Evolutionary conservation across 176 grass and related monocot species (phyloP), one percentile per base, ranked within the genome.

Genomic region (Coix lacrymajobi): DNA sequence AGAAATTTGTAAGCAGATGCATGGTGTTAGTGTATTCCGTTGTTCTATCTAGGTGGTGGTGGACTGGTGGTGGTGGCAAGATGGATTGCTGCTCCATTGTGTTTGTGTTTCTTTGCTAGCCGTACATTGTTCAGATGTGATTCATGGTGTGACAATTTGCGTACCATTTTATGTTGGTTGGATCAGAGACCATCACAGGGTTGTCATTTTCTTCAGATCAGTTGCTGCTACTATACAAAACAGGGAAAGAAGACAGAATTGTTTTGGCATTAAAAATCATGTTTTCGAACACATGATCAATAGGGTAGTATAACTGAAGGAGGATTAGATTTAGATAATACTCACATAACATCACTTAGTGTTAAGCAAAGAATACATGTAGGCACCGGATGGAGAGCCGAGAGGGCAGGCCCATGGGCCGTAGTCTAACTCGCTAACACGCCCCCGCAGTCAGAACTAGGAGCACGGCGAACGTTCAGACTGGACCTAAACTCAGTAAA

Each of bases 71-170:
- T 14, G 16, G 46, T 0, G 76, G 88, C 93, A 96, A 93, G 80
- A 91, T 49, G 83, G 73, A 74, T 91, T 91, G 83, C 88, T 85
- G 62, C 73, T 83, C 83, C 49, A 67, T 29, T 88, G 74, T 88
- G 19, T 80, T 66, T 73, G 66, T 77, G 68, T 72, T 83, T 32
- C 28, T 2, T 62, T 65, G 31, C 20, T 25, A 11, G n/a, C 11
- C 24, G 32, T 86, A 64, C 88, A 69, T 83, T 89, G 79, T 86
- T 88, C 76, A 65, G 58, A 83, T 84, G 72, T 81, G 65, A 31
- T 85, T 83, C 82, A 49, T 88, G 62, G 54, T 65, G 69, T 78
- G 84, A 81, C 64, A 82, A 36, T 85, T 64, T 68, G 15, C 43
- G 31, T 19, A 85, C 24, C 19, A 30, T 56, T 66, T 28, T 7